A percentile compares a stretch with the other conserved stretches of the same genome.
Evolutionary conservation across 2,329 filamentous ascomycete genomes (phyloP).

Genomic region (Didymella segeticola): DNA sequence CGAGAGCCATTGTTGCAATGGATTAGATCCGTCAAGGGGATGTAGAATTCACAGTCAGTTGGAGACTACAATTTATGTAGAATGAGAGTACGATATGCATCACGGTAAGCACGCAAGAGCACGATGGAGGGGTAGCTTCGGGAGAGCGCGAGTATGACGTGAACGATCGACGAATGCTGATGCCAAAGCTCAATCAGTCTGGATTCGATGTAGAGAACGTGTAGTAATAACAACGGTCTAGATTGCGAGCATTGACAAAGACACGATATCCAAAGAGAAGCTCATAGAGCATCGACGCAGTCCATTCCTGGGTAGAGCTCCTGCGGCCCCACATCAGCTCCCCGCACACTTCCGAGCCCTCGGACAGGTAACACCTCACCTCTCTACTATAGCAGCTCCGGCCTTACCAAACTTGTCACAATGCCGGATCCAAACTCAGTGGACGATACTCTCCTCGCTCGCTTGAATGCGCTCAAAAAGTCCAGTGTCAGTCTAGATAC

Average conservation of each 20-base stretch:
- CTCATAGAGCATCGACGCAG: no score
- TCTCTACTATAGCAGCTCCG: background rate
- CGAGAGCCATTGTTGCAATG: conserved; percentile 70
- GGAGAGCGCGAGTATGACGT: conserved; percentile 31
- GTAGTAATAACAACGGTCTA: background rate
- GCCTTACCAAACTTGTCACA: conserved; percentile 18
- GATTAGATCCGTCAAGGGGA: background rate
- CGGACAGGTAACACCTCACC: conserved; percentile 7
- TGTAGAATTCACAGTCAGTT: background rate
- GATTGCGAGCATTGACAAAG: background rate
- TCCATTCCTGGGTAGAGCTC: background rate
- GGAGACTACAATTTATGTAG: background rate
- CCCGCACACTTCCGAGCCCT: conserved; percentile 8
- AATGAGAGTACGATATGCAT: background rate
- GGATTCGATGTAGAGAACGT: no score
- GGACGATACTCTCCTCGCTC: conserved; percentile 55
- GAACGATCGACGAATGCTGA: background rate
- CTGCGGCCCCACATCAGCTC: conserved; percentile 11
- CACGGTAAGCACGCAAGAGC: conserved; percentile 27
- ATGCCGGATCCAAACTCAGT: conserved; percentile 19
- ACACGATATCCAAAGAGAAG: background rate
- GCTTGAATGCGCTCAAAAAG: conserved; percentile 57
- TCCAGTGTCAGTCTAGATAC: conserved; percentile 49
- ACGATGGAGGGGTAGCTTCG: conserved; percentile 24
- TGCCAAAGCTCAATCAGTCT: background rate